Conservation (phyloP, 139 green algal species). For the Chlorella sp. region DNA sequence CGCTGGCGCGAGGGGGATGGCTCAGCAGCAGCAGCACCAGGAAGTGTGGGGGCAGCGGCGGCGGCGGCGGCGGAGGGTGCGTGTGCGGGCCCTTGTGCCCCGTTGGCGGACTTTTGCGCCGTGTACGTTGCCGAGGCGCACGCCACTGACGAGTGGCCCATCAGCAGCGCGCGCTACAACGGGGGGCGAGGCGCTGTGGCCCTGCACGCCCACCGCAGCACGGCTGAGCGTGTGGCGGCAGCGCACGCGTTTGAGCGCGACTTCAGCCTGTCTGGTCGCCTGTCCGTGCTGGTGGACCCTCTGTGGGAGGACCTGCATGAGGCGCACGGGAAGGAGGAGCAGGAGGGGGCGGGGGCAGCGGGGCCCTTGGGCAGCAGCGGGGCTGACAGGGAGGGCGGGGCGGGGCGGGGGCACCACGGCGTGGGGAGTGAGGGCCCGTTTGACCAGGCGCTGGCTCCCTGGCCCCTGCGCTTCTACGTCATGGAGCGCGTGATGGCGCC, state of each 20-base stretch:
- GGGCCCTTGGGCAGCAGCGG: too few species aligned
- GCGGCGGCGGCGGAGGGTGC: too few species aligned
- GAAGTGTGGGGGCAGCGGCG: too few species aligned
- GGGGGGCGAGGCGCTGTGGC: not conserved
- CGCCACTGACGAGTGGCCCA: constrained; percentile 19
- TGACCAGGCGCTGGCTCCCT: constrained; percentile 11
- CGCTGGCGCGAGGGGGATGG: too few species aligned
- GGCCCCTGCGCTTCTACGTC: constrained; percentile 18
- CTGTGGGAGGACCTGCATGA: too few species aligned
- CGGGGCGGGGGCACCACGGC: too few species aligned
- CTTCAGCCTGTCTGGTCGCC: not conserved
- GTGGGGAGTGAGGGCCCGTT: constrained; percentile 8
- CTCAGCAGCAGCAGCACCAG: too few species aligned
- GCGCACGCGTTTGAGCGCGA: not conserved
- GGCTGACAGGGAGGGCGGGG: too few species aligned
- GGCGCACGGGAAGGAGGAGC: too few species aligned
- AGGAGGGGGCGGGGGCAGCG: too few species aligned
- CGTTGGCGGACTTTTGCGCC: not conserved
- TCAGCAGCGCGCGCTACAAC: constrained; percentile 12
- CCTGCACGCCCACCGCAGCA: not conserved
- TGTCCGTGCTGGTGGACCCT: constrained; percentile 15
- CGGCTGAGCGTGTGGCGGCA: not conserved
- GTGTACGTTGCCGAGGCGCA: constrained; percentile 11
- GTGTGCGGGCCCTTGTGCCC: too few species aligned
- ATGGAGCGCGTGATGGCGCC: not conserved